Conservation (phyloP, 2,329 filamentous ascomycete species). For the Arthrobotrys sphaeroides region DNA sequence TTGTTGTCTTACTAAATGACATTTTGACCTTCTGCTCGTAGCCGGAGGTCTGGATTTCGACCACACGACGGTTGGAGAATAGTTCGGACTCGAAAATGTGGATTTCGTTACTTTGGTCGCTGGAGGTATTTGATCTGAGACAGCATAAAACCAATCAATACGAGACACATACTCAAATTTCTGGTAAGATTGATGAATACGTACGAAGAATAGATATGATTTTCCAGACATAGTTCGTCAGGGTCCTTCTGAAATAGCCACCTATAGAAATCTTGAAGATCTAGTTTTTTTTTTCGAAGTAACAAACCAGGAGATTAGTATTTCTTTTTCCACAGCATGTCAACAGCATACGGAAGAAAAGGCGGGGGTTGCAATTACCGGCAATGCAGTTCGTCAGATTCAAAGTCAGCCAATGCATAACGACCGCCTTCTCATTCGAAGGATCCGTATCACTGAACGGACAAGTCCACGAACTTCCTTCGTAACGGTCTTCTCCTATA, state of each 20-base stretch:
- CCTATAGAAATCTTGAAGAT: conserved; percentile 31
- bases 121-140: background rate
- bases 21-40: conserved; percentile 14
- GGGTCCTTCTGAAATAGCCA: conserved; percentile 34
- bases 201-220: conserved; percentile 13
- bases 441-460: conserved; percentile 5
- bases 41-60: conserved; percentile 4
- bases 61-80: conserved; percentile 15
- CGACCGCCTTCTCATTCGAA: background rate
- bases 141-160: background rate
- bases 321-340: background rate
- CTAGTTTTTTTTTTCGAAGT: too few species aligned
- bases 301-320: background rate
- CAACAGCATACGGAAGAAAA: background rate
- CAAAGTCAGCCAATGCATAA: conserved; percentile 25
- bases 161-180: background rate
- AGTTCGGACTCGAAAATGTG: conserved; percentile 31
- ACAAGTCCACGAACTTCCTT: conserved; percentile 37
- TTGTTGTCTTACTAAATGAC: conserved; percentile 24
- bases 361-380: background rate
- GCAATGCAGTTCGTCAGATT: conserved; percentile 8
- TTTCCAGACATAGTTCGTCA: conserved; percentile 25
- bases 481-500: conserved; percentile 11
- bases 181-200: background rate
- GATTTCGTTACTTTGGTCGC: background rate